Base-by-base conservation (phyloP, 2,329 filamentous ascomycete species). In the Penicillium sp. region DNA sequence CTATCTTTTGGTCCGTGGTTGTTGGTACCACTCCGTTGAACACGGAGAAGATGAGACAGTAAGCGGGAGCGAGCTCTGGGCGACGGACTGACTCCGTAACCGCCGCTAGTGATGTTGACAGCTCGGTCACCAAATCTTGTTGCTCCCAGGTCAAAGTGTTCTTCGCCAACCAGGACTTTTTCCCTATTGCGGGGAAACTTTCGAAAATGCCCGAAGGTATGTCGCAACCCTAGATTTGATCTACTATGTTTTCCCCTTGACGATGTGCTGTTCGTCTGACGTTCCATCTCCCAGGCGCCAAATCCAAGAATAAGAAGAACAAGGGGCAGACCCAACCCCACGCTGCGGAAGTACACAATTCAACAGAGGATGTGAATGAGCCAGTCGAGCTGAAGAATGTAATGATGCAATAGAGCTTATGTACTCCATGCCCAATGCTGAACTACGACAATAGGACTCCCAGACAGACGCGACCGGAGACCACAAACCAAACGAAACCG, bases 281-380 rank as follows among this genome's bases (percentile, higher is more conserved):
- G 56, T 62, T 63, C 62, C 61, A 61, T 56, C 65, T 69, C 63
- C 35, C 66, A 81, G 78, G 76, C 69, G 70, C 78, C 56, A 86
- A 81, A 71, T 83, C 83, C 71, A 87, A 85, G 78, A 85, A 82
- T 72, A 85, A 81, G 75, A 86, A 84, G 78, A 87, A 84, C 76
- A 85, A 85, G 76, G 78, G 77, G 66, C 75, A 75, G 62, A 76
- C 73, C 60, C 85, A 83, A 70, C 69, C 70, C 21, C 78, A 80
- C 62, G 66, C 50, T 23, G 7, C 19, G 23, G 55, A 55, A 29
- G 45, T 26, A 21, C 38, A 53, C 23, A 50, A 38, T 9, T 44
- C 56, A 21, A 54, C 69, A 47, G 62, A 67, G 13, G 61, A 69
- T 23, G 15, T 35, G 45, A 31, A 45, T 9, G 71, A 75, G 44